phyloP scores from a whole-genome alignment of 2,329 filamentous ascomycete species.

The Microcera coccophila region DNA sequence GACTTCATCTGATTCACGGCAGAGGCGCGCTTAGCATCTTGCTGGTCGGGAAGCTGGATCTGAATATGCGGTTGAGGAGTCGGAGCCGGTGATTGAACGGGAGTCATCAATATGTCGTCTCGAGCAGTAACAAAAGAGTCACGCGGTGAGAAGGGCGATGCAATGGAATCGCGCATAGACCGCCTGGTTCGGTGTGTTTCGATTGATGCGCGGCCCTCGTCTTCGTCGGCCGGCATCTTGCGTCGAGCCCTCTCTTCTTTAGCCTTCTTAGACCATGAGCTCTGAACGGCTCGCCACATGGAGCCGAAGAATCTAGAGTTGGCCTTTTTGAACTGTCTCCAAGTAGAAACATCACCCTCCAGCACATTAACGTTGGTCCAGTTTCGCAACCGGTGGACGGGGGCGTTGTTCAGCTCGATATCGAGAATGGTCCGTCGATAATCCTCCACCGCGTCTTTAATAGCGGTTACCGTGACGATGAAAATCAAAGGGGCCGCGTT shows the following conservation, averaged over 20 bases:
- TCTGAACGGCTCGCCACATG: slow-evolving; percentile 46
- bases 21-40: slow-evolving; percentile 32
- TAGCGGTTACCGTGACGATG: slow-evolving; percentile 79
- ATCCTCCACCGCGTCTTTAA: slow-evolving; percentile 96
- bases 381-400: slow-evolving; percentile 81
- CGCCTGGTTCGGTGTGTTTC: slow-evolving; percentile 35
- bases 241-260: slow-evolving; percentile 46
- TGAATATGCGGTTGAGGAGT: slow-evolving; percentile 45
- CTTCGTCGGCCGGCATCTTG: slow-evolving; percentile 37
- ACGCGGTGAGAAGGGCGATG: slow-evolving; percentile 52
- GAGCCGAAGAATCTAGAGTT: slow-evolving; percentile 59
- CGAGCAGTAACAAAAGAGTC: slow-evolving; percentile 52
- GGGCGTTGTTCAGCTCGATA: slow-evolving; percentile 92
- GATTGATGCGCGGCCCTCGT: slow-evolving; percentile 60
- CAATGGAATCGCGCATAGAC: slow-evolving; percentile 36
- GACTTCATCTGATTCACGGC: slow-evolving; percentile 46
- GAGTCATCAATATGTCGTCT: slow-evolving; percentile 91
- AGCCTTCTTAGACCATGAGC: slow-evolving; percentile 50
- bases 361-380: slow-evolving; percentile 93
- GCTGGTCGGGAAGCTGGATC: slow-evolving; percentile 38
- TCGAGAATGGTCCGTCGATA: slow-evolving; percentile 88
- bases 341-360: slow-evolving; percentile 77
- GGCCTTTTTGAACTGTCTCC: slow-evolving; percentile 89
- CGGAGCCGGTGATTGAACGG: slow-evolving; percentile 79
- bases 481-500: slow-evolving; percentile 90